phyloP scores from a whole-genome alignment of 805 yeast genomes.

The Candida manassasensis region DNA sequence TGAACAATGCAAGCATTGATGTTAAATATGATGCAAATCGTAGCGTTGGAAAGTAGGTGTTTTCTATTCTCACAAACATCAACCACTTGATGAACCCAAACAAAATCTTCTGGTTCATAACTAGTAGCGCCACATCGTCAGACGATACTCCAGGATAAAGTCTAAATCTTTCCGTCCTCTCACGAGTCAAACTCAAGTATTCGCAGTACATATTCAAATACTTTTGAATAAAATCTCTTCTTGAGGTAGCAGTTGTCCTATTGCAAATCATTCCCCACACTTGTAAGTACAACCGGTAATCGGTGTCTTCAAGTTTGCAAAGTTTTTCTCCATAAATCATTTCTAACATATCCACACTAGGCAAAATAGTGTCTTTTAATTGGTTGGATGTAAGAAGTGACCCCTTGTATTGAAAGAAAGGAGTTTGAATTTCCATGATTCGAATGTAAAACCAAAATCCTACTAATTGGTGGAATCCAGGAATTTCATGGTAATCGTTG shows the following conservation, averaged over 20 bases:
- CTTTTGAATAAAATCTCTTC: slow-evolving; percentile 12
- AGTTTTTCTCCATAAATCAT: slow-evolving; percentile 15
- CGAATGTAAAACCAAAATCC: slow-evolving; percentile 26
- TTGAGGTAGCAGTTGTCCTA: slow-evolving; percentile 8
- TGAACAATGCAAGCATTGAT: slow-evolving; percentile 19
- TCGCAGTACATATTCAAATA: slow-evolving; percentile 16
- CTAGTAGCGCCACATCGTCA: slow-evolving; percentile 1
- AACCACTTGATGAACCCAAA: slow-evolving; percentile 21
- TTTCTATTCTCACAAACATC: slow-evolving; percentile 22
- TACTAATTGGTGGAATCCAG: slow-evolving; percentile 15
- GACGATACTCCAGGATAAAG: neutral
- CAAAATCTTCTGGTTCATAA: slow-evolving; percentile 14
- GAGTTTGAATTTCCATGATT: slow-evolving; percentile 20
- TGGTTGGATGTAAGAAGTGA: slow-evolving; percentile 20
- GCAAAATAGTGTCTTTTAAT: slow-evolving; percentile 21
- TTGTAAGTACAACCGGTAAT: slow-evolving; percentile 8
- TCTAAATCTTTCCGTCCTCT: slow-evolving; percentile 7
- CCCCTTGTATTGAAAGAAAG: slow-evolving; percentile 26
- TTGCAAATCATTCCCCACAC: slow-evolving; percentile 20
- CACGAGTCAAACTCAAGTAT: slow-evolving; percentile 7
- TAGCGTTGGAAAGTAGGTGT: slow-evolving; percentile 24
- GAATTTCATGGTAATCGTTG: slow-evolving; percentile 3
- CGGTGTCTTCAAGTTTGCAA: slow-evolving; percentile 6
- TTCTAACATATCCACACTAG: slow-evolving; percentile 16
- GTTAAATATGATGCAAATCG: slow-evolving; percentile 24